These are phyloP conservation scores for Syzygium syzygioides DNA, from an alignment of 441 rosid species.

Conservation along the genomic window DNA sequence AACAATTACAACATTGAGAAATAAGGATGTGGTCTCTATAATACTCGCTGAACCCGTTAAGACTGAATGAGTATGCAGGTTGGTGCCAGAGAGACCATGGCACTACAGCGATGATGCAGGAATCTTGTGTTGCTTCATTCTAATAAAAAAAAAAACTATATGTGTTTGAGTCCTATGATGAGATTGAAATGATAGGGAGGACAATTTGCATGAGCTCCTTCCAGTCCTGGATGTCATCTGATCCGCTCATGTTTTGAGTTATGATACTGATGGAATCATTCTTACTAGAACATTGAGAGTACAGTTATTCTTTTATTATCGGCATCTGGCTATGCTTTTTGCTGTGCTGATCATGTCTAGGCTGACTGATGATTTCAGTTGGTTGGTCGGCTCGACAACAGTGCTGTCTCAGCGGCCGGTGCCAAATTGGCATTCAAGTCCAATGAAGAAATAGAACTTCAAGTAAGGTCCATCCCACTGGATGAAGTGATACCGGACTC, in stretches of 20 bases:
- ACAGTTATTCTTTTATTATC: neutral
- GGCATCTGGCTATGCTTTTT: neutral
- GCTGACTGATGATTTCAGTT: slow-evolving; percentile 34
- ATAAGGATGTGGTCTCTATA: neutral
- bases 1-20: neutral
- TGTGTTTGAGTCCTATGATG: neutral
- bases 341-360: neutral
- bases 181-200: neutral
- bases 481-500: slow-evolving; percentile 61
- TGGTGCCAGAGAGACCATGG: neutral
- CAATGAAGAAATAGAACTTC: slow-evolving; percentile 79
- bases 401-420: slow-evolving; percentile 88
- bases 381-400: slow-evolving; percentile 94
- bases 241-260: neutral
- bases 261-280: neutral
- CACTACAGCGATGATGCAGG: neutral
- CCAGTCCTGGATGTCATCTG: neutral
- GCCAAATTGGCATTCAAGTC: slow-evolving; percentile 93
- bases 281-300: neutral
- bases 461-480: slow-evolving; percentile 78
- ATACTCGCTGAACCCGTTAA: neutral
- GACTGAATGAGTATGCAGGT: neutral
- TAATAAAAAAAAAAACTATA: neutral
- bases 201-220: neutral
- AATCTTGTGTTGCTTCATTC: neutral